phyloP scores from a whole-genome alignment of 2,329 filamentous ascomycete species.

The Sporothrix mexicana region DNA sequence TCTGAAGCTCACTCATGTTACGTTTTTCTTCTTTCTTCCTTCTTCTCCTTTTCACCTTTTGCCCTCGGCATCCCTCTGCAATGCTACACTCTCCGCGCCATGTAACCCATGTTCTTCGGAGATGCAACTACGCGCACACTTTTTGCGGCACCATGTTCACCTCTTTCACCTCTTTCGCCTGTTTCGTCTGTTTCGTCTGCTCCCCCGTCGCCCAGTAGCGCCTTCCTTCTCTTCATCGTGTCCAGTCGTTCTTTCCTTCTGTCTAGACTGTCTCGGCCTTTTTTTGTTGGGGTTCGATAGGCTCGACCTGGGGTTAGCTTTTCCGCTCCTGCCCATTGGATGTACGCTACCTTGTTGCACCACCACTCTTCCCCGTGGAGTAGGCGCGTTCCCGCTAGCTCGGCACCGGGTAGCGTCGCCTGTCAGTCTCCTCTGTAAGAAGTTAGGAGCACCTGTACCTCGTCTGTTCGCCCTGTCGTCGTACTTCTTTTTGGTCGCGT shows the following conservation, averaged over 20 bases:
- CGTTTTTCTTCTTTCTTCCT: not conserved
- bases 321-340: not conserved
- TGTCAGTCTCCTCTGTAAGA: too few species aligned
- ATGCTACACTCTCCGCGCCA: constrained; percentile 8
- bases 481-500: constrained; percentile 27
- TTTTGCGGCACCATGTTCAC: not conserved
- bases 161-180: not conserved
- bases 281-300: constrained; percentile 5
- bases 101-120: not conserved
- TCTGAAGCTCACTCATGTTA: not conserved
- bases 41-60: not conserved
- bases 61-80: constrained; percentile 10
- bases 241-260: not conserved
- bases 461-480: not conserved
- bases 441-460: not conserved
- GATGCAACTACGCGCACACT: not conserved
- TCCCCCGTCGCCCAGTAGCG: not conserved
- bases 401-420: not conserved
- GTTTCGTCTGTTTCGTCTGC: not conserved
- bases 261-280: not conserved
- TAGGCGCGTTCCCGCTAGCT: constrained; percentile 1
- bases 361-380: constrained; percentile 16
- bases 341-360: constrained; percentile 6
- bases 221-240: too few species aligned
- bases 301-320: constrained; percentile 18